phyloP scores from a whole-genome alignment of 1,284 basidiomycete genomes.

The Stereum hirsutum region DNA sequence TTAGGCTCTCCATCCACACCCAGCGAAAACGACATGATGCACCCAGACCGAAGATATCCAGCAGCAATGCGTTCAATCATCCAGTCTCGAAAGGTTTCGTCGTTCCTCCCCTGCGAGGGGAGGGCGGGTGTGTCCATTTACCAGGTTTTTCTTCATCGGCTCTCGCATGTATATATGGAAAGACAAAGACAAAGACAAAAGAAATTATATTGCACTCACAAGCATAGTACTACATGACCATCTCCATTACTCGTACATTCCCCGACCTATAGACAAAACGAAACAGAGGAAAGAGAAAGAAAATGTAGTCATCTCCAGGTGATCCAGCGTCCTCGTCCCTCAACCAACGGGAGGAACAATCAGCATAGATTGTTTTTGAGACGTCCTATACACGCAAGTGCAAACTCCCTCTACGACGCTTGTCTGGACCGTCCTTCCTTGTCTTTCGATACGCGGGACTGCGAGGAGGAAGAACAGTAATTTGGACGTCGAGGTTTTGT shows the following conservation, averaged over 20 bases:
- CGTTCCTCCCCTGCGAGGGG: too few relatives aligned
- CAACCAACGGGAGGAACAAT: constrained; percentile 79
- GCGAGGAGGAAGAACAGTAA: constrained; percentile 63
- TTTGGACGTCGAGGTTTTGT: constrained; percentile 51
- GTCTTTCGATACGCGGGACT: too few relatives aligned
- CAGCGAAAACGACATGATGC: constrained; percentile 18
- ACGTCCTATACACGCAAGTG: constrained; percentile 27
- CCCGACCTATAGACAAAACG: too few relatives aligned
- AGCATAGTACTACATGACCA: constrained; percentile 12
- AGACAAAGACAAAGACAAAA: constrained; percentile 11
- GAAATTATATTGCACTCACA: constrained; percentile 21
- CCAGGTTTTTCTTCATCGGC: constrained; percentile 76
- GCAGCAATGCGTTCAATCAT: too few relatives aligned
- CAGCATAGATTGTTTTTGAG: constrained; percentile 89
- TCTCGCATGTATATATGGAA: constrained; percentile 3
- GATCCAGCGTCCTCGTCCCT: constrained; percentile 82
- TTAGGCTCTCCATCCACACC: constrained; percentile 68
- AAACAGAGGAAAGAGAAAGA: too few relatives aligned
- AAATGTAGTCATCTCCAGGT: constrained; percentile 73
- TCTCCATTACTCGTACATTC: too few relatives aligned
- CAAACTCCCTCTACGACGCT: constrained; percentile 58
- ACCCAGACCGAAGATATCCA: constrained; percentile 15
- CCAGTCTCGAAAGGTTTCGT: too few relatives aligned
- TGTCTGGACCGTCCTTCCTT: constrained; percentile 81
- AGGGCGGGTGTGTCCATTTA: constrained; percentile 70